phyloP scores from a whole-genome alignment of 2,329 filamentous ascomycete species.

The Venturia pyrina region DNA sequence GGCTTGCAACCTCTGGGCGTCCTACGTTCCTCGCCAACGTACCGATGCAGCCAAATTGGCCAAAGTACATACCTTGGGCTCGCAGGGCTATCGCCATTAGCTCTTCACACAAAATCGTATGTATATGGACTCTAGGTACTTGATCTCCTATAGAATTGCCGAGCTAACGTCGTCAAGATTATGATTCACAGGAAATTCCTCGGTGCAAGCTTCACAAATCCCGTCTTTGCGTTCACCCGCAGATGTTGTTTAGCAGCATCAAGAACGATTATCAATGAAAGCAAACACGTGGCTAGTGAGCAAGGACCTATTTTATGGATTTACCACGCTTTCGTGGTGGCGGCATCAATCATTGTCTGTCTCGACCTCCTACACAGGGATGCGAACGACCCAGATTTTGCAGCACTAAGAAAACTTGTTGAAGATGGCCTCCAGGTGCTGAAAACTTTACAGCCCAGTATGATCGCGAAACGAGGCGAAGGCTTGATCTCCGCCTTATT shows the following conservation, averaged over 20 bases:
- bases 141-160: background rate
- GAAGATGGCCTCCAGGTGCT: slow-evolving; percentile 24
- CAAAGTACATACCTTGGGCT: slow-evolving; percentile 31
- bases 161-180: slow-evolving; percentile 14
- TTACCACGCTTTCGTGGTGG: slow-evolving; percentile 32
- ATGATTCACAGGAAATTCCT: slow-evolving; percentile 36
- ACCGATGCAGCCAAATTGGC: slow-evolving; percentile 28
- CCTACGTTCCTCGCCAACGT: slow-evolving; percentile 28
- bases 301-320: slow-evolving; percentile 36
- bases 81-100: slow-evolving; percentile 29
- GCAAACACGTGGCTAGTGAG: slow-evolving; percentile 24
- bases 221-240: slow-evolving; percentile 31
- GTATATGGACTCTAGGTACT: background rate
- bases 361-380: slow-evolving; percentile 28
- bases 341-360: slow-evolving; percentile 29
- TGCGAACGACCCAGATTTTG: slow-evolving; percentile 21
- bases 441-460: background rate
- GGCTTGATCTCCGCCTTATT: slow-evolving; percentile 3
- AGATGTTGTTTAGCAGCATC: slow-evolving; percentile 32
- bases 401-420: slow-evolving; percentile 24
- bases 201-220: slow-evolving; percentile 31
- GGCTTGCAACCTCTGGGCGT: slow-evolving; percentile 22
- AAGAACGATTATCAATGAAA: slow-evolving; percentile 31
- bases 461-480: slow-evolving; percentile 8
- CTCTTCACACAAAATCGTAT: slow-evolving; percentile 31